Percentiles rank a stretch among this genome's conserved stretches.
Conservation (phyloP, 139 green algal genomes). For the Desmodesmus armatus region DNA sequence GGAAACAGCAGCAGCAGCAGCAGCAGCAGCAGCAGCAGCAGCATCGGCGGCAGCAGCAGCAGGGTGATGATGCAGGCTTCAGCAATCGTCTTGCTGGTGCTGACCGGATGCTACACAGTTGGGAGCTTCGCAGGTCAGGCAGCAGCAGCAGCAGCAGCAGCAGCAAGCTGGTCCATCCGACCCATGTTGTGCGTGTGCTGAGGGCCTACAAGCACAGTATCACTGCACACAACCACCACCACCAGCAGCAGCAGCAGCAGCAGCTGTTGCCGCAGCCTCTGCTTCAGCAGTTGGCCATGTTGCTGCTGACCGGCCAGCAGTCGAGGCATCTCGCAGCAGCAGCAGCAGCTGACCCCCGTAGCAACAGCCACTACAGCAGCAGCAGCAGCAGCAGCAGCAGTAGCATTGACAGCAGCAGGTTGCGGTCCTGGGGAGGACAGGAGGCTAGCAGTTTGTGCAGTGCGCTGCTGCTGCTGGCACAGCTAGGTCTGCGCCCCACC, state of each 20-base stretch:
- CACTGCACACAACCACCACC: neutral
- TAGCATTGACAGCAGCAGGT: neutral
- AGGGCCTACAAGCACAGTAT: neutral
- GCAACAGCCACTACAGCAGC: neutral
- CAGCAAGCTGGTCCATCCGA: neutral
- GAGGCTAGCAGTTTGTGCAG: constrained; percentile 5
- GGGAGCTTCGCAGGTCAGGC: neutral
- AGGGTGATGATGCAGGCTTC: neutral
- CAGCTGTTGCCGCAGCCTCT: neutral
- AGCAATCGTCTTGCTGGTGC: too few relatives aligned
- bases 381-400: constrained; percentile 17
- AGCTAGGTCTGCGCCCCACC: constrained; percentile 16
- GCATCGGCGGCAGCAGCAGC: neutral
- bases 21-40: constrained; percentile 15
- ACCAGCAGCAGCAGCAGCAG: constrained; percentile 17
- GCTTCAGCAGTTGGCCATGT: constrained; percentile 9
- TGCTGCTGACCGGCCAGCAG: constrained; percentile 4
- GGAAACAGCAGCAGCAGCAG: neutral
- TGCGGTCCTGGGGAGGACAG: neutral
- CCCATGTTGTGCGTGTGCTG: neutral
- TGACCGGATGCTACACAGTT: neutral
- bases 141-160: neutral
- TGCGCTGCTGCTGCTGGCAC: constrained; percentile 36
- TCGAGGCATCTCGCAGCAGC: too few relatives aligned
- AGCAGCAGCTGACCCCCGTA: neutral